phyloP scores from a whole-genome alignment of 192 early-diverging fungal genomes.

The Coemansia sp. region DNA sequence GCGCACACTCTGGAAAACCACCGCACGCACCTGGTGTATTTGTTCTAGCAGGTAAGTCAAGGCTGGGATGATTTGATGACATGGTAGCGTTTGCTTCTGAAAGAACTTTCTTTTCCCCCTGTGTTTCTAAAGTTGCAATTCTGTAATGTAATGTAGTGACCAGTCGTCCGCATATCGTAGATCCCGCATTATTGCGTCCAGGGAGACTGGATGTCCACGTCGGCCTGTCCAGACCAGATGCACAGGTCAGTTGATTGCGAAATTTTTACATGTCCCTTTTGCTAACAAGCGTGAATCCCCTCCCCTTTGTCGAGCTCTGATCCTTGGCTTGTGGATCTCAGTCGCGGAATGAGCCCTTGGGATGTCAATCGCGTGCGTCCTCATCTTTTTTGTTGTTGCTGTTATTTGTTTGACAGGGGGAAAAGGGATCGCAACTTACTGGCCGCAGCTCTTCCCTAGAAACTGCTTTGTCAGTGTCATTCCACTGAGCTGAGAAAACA shows the following conservation, averaged over 20 bases:
- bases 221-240: slow-evolving; percentile 63
- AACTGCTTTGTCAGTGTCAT: background rate
- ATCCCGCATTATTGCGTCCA: slow-evolving; percentile 81
- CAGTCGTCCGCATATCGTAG: slow-evolving; percentile 71
- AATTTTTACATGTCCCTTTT: background rate
- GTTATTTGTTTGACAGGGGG: slow-evolving; percentile 9
- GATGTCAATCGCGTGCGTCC: slow-evolving; percentile 7
- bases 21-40: slow-evolving; percentile 59
- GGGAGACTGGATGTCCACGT: slow-evolving; percentile 84
- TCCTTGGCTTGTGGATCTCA: background rate
- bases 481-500: background rate
- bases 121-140: slow-evolving; percentile 2
- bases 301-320: background rate
- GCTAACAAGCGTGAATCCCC: background rate
- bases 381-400: slow-evolving; percentile 7
- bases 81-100: background rate
- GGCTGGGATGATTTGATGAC: background rate
- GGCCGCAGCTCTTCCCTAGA: background rate
- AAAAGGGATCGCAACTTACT: background rate
- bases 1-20: slow-evolving; percentile 25
- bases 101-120: background rate
- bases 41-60: slow-evolving; percentile 66
- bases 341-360: background rate
- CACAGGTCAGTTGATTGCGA: slow-evolving; percentile 40
- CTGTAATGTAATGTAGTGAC: slow-evolving; percentile 61